Base-by-base conservation (phyloP, 1,139 yeast species). In the Suhomyces guaymorum region DNA sequence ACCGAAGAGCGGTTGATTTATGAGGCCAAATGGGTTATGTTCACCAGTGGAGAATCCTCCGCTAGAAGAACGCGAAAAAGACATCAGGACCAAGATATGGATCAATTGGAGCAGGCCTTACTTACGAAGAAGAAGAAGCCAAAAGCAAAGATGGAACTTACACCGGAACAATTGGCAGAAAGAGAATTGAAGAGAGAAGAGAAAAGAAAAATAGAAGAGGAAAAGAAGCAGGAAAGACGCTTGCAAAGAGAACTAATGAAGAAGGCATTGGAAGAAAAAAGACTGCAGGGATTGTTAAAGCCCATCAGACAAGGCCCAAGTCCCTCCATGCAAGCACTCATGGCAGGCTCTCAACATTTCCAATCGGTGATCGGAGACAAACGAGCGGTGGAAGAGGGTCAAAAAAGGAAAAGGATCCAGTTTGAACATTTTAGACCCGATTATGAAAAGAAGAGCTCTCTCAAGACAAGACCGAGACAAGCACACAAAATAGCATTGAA, bases 351-450 rank as follows among this genome's bases (percentile, higher is more conserved):
- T 0, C 55, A 54, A 8, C 64, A 65, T 44, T 68, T 68, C 37
- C 73, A 67, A 46, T 55, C 66, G 19, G 61, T 66, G 10, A 58
- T 64, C 3, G 74, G 73, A 13, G 63, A 67, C 38, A 56, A 58
- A 13, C 49, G 54, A 30, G 33, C 49, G 16, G 52, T 68, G 8
- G 54, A 55, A 37, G 51, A 47, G 12, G 70, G 71, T 10, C 62
- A 54, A 24, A 66, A 63, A 46, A 50, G 73, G 32, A 55, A 53
- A 37, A 47, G 71, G 23, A 50, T 50, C 14, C 32, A 57, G 28
- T 51, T 66, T 0, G 51, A 51, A 11, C 51, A 52, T 32, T 61
- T 41, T 30, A 49, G 48, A 15, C 68, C 70, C 4, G 62, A 55
- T 31, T 6, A 24, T 12, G 35, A 23, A 13, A 22, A 25, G 7